Evolutionary conservation across 768 basidiomycete genomes (phyloP), one percentile per base, ranked within the genome.

Genomic region (Trametes meyenii): DNA sequence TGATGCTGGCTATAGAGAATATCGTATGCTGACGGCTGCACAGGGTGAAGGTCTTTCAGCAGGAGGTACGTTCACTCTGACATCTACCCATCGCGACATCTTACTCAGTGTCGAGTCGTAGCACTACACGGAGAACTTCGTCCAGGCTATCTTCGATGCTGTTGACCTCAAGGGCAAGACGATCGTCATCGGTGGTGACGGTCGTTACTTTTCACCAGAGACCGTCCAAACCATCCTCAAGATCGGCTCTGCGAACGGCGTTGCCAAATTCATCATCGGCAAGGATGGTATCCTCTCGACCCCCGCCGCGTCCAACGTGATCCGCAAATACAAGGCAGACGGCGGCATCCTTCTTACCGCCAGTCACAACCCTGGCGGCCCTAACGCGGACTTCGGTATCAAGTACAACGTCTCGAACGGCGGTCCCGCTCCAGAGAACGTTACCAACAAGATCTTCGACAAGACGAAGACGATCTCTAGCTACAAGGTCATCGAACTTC

Each of bases 71-170:
- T 60, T 35, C 19, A 23, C 3, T 82, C 57, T 58, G 38, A 43
- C 58, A 51, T 55, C 35, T 23, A 14, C 38, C 50, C 45, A 11
- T 23, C 29, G 19, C 62, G 40, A n/a, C 33, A 53, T 21, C 14
- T n/a, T 29, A 16, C 71, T 72, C 62, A 61, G 44, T 51, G 56
- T n/a, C 63, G 50, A 42, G 14, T 23, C 54, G 45, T 70, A 95
- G 93, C 88, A 98, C 81, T 99, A 98, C 79, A 99, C 97, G 46
- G 97, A 98, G 78, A 99, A 98, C 82, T 99, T 99, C 69, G 75
- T 98, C 60, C 96, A 98, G 76, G 77, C 96, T 67, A 99, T 94
- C 80, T 84, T 96, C 70, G 86, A 92, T 75, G 92, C 96, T 56
- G 92, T 98, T 76, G 84, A 89, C 6, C 84, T 86, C 51, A 76